phyloP scores from a whole-genome alignment of 2,329 filamentous ascomycete genomes.

The Colletotrichum spaethianum region DNA sequence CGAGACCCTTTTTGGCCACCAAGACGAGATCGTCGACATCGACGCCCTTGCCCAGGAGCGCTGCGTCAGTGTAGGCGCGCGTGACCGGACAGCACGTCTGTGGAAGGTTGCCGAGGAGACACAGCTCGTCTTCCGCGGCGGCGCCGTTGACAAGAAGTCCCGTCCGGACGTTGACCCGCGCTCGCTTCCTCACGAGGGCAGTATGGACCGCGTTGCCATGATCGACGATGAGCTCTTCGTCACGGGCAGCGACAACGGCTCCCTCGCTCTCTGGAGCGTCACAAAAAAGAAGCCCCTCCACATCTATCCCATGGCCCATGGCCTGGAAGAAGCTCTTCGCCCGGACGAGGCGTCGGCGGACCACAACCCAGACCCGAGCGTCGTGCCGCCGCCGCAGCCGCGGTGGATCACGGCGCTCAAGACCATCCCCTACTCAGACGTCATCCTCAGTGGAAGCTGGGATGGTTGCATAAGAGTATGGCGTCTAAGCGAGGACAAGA shows the following conservation, averaged over 20 bases:
- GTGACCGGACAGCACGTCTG: conserved; percentile 90
- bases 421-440: conserved; percentile 89
- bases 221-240: conserved; percentile 91
- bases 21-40: conserved; percentile 89
- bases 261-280: conserved; percentile 87
- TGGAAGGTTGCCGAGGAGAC: conserved; percentile 98
- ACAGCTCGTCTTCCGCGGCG: conserved; percentile 93
- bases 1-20: conserved; percentile 96
- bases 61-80: conserved; percentile 90
- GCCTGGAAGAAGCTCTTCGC: conserved; percentile 80
- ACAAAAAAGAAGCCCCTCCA: conserved; percentile 96
- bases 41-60: conserved; percentile 88
- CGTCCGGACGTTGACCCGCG: conserved; percentile 59
- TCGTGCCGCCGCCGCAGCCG: conserved; percentile 76
- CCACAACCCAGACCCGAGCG: conserved; percentile 70
- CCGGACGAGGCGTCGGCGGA: conserved; percentile 83
- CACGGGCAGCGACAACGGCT: conserved; percentile 93
- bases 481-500: conserved; percentile 87
- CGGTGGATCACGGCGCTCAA: conserved; percentile 92
- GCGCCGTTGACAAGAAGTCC: conserved; percentile 67
- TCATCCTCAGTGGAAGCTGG: conserved; percentile 94
- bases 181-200: conserved; percentile 80
- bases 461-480: conserved; percentile 90
- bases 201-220: conserved; percentile 92
- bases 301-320: conserved; percentile 85